These are phyloP conservation scores for Saccharomycopsis sp. DNA, from an alignment of 805 yeast species.

Conservation along the genomic window DNA sequence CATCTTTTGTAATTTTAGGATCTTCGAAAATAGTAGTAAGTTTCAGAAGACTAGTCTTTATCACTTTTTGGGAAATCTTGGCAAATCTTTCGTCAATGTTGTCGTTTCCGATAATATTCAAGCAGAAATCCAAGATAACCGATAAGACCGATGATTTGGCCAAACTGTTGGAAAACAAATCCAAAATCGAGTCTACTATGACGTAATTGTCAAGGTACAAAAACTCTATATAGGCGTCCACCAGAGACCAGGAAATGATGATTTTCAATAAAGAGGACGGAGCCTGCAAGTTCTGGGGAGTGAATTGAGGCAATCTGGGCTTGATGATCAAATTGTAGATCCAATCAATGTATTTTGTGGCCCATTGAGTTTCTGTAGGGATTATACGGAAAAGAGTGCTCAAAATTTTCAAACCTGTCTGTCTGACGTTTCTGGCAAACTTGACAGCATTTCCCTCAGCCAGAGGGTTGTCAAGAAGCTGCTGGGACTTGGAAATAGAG, in stretches of 20 bases:
- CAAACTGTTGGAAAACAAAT: constrained; percentile 43
- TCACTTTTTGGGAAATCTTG: constrained; percentile 47
- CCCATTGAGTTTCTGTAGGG: constrained; percentile 41
- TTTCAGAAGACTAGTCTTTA: constrained; percentile 32
- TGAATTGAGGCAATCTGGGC: constrained; percentile 64
- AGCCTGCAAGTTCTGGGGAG: constrained; percentile 72
- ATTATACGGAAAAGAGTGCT: constrained; percentile 44
- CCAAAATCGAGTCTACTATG: constrained; percentile 49
- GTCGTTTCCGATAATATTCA: constrained; percentile 38
- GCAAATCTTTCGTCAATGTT: constrained; percentile 39
- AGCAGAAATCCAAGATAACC: constrained; percentile 48
- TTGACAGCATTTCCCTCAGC: constrained; percentile 25
- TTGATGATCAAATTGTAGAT: constrained; percentile 49
- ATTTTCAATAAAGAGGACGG: constrained; percentile 71
- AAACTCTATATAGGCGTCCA: constrained; percentile 41
- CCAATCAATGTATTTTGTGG: constrained; percentile 33
- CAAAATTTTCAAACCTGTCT: constrained; percentile 59
- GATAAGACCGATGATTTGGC: constrained; percentile 63
- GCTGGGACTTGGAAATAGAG: constrained; percentile 48
- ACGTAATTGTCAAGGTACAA: constrained; percentile 49
- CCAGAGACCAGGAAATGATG: constrained; percentile 51
- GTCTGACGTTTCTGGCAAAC: constrained; percentile 53
- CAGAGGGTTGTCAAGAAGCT: constrained; percentile 26
- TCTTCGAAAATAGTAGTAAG: constrained; percentile 21
- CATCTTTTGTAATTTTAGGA: constrained; percentile 31